Percentiles rank a stretch among this genome's conserved stretches.
Conservation (phyloP, 1,284 basidiomycete genomes). For the Irpex rosettiformis region DNA sequence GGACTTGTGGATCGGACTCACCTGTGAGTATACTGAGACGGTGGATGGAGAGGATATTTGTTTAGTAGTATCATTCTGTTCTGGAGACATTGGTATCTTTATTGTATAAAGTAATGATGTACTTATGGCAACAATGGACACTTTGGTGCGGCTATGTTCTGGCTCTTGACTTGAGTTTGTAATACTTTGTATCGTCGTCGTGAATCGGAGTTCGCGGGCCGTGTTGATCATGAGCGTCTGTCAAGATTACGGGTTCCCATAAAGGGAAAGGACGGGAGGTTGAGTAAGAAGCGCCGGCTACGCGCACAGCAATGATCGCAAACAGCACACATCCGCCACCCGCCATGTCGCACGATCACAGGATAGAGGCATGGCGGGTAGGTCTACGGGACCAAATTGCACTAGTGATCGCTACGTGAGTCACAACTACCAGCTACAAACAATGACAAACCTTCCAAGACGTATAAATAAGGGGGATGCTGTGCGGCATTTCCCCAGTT, state of each 20-base stretch:
- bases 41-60: slow-evolving; percentile 22
- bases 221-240: neutral
- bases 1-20: slow-evolving; percentile 6
- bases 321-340: neutral
- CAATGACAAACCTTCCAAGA: neutral
- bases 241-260: neutral
- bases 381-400: neutral
- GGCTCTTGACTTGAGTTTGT: no score
- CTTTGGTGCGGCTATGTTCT: no score
- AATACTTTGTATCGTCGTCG: no score
- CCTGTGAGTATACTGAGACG: slow-evolving; percentile 17
- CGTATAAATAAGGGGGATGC: neutral
- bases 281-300: neutral
- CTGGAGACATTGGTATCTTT: neutral
- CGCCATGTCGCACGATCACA: no score
- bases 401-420: neutral
- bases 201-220: no score
- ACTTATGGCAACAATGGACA: neutral
- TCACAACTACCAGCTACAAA: neutral
- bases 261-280: neutral
- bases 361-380: neutral
- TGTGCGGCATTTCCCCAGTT: neutral
- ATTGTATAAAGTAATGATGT: neutral
- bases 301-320: neutral
- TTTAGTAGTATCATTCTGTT: slow-evolving; percentile 3